A percentile compares a stretch with the other conserved stretches of the same genome.
Evolutionary conservation across 192 early-diverging fungal species (phyloP).

Genomic region (Mortierella alpina): DNA sequence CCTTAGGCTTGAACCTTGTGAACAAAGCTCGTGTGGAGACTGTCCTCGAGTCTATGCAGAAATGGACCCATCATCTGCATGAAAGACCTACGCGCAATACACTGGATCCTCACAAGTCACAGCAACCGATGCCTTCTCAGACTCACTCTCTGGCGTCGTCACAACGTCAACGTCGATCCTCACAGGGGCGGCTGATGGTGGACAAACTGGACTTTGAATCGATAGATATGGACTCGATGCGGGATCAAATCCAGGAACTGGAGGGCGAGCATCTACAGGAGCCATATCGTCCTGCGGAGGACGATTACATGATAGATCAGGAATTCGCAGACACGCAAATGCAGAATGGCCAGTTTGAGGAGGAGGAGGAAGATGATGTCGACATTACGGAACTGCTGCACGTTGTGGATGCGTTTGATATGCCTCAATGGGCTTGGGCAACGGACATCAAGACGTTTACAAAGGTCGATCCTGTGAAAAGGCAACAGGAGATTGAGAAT

Average conservation of each 20-base stretch:
- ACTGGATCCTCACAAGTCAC: slow-evolving; percentile 44
- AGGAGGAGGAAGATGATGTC: slow-evolving; percentile 57
- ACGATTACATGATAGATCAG: background rate
- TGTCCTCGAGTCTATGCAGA: slow-evolving; percentile 52
- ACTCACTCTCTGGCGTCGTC: background rate
- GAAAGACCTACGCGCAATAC: slow-evolving; percentile 44
- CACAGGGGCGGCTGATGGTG: background rate
- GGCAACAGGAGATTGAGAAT: background rate
- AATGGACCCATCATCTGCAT: slow-evolving; percentile 48
- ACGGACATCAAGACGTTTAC: slow-evolving; percentile 74
- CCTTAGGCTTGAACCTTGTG: slow-evolving; percentile 31
- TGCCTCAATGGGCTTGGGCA: slow-evolving; percentile 77
- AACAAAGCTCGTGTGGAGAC: slow-evolving; percentile 29
- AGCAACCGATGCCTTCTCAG: background rate
- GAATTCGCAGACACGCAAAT: background rate
- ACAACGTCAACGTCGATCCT: slow-evolving; percentile 3
- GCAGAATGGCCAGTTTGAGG: slow-evolving; percentile 10
- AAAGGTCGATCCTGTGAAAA: slow-evolving; percentile 26
- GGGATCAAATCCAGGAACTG: slow-evolving; percentile 62
- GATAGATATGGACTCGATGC: slow-evolving; percentile 49
- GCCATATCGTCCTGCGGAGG: slow-evolving; percentile 6
- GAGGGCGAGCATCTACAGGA: slow-evolving; percentile 45
- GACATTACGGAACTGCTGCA: slow-evolving; percentile 69
- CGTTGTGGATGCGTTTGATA: slow-evolving; percentile 79
- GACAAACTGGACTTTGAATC: slow-evolving; percentile 16